Percentiles rank a stretch among this genome's conserved stretches.
These are phyloP conservation scores for Wallacemonas collosoma DNA, from an alignment of 208 protist species.

Conservation along the genomic window DNA sequence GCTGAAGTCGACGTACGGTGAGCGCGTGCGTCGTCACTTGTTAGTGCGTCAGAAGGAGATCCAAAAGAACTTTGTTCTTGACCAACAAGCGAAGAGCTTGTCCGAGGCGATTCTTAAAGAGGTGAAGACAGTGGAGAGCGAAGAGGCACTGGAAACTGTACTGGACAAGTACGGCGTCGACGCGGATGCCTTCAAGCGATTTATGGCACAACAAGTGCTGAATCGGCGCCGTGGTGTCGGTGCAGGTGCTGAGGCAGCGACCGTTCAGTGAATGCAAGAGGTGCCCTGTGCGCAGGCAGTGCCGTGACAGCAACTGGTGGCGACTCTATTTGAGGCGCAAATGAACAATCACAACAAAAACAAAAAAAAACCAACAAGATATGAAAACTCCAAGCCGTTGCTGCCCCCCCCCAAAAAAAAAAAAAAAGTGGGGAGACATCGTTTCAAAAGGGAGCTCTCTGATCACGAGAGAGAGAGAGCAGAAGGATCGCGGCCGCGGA, in stretches of 20 bases:
- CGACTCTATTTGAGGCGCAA: no score
- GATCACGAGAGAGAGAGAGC: no score
- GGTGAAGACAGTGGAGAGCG: constrained; percentile 37
- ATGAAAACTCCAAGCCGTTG: no score
- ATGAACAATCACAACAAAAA: no score
- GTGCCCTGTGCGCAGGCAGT: no score
- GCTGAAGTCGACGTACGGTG: constrained; percentile 88
- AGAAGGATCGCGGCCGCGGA: no score
- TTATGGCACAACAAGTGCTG: constrained; percentile 53
- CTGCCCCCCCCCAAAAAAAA: no score
- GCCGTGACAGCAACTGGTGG: no score
- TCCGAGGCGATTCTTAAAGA: constrained; percentile 57
- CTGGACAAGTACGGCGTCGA: constrained; percentile 85
- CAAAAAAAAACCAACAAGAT: no score
- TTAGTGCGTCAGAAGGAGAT: constrained; percentile 90
- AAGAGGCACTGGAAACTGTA: constrained; percentile 54
- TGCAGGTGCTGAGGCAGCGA: not conserved
- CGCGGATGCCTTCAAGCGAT: constrained; percentile 58
- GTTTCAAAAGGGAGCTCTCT: no score
- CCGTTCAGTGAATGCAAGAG: not conserved
- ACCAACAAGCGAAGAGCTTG: constrained; percentile 74
- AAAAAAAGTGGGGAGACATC: no score
- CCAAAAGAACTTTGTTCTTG: constrained; percentile 90
- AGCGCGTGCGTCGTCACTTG: constrained; percentile 86
- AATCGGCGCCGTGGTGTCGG: constrained; percentile 11